phyloP scores from a whole-genome alignment of 805 yeast genomes.

The Starmerella sp. region DNA sequence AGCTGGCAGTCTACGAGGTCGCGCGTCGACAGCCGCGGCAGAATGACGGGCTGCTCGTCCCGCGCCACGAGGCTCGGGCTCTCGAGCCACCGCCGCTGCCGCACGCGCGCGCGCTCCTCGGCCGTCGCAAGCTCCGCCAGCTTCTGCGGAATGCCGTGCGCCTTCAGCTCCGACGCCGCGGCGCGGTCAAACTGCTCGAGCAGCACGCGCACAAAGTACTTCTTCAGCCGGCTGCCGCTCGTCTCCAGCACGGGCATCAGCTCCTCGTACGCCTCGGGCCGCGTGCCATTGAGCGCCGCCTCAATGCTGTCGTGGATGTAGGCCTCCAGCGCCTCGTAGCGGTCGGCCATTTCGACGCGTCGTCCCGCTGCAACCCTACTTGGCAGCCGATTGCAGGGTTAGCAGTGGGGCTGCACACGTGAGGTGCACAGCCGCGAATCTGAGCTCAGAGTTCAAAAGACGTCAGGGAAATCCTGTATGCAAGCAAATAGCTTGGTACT shows the following conservation, averaged over 20 bases:
- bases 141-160: background rate
- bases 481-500: too few relatives aligned
- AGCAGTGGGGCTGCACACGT: too few relatives aligned
- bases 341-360: background rate
- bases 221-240: background rate
- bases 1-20: slow-evolving; percentile 12
- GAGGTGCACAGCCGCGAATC: too few relatives aligned
- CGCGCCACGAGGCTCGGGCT: background rate
- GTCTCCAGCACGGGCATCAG: slow-evolving; percentile 1
- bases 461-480: too few relatives aligned
- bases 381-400: too few relatives aligned
- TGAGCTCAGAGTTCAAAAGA: too few relatives aligned
- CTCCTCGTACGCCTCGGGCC: background rate
- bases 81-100: background rate
- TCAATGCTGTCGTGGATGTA: background rate
- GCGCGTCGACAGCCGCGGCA: slow-evolving; percentile 2
- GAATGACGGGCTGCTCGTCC: slow-evolving; percentile 9
- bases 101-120: slow-evolving; percentile 6
- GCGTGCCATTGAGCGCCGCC: background rate
- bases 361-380: background rate
- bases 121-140: slow-evolving; percentile 5
- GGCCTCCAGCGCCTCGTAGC: background rate
- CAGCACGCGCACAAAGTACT: slow-evolving; percentile 3
- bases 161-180: background rate
- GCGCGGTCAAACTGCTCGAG: background rate